phyloP scores from a whole-genome alignment of 2,329 filamentous ascomycete genomes.

The Clarireedia hainanense region DNA sequence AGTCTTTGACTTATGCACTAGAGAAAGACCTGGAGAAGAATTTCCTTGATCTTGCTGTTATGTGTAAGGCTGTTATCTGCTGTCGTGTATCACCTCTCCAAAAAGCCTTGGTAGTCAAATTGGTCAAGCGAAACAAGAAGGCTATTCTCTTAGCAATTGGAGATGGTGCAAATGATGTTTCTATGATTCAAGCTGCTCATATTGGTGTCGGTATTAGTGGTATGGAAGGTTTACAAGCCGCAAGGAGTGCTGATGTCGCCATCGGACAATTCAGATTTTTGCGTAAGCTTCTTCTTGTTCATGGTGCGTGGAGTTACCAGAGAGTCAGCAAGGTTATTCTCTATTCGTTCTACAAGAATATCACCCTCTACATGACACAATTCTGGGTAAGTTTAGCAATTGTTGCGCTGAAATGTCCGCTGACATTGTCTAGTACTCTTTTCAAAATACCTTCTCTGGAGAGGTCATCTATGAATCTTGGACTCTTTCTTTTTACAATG shows the following conservation, averaged over 20 bases:
- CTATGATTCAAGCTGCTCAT: slow-evolving; percentile 98
- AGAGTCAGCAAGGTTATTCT: slow-evolving; percentile 94
- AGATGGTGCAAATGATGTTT: slow-evolving; percentile 98
- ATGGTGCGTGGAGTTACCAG: slow-evolving; percentile 96
- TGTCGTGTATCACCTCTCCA: slow-evolving; percentile 94
- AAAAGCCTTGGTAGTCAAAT: slow-evolving; percentile 94
- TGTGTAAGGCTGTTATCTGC: slow-evolving; percentile 99
- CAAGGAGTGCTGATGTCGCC: slow-evolving; percentile 87
- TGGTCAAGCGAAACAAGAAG: slow-evolving; percentile 87
- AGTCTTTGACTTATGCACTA: slow-evolving; percentile 85
- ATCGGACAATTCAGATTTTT: slow-evolving; percentile 95
- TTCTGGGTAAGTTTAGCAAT: slow-evolving; percentile 68
- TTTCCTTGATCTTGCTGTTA: slow-evolving; percentile 85
- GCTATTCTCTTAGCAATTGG: slow-evolving; percentile 91
- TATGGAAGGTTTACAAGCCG: slow-evolving; percentile 92
- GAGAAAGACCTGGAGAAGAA: slow-evolving; percentile 90
- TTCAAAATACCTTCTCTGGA: slow-evolving; percentile 96
- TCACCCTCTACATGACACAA: slow-evolving; percentile 96
- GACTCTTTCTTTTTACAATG: slow-evolving; percentile 99
- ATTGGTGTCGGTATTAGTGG: slow-evolving; percentile 97
- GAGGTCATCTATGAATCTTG: slow-evolving; percentile 98
- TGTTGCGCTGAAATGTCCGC: slow-evolving; percentile 5
- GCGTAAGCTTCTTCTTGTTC: slow-evolving; percentile 86
- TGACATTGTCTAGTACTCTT: slow-evolving; percentile 61
- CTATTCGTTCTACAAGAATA: slow-evolving; percentile 99